These are phyloP conservation scores for Globomyces sp. DNA, from an alignment of 371 early-diverging fungal species.

Conservation along the genomic window DNA sequence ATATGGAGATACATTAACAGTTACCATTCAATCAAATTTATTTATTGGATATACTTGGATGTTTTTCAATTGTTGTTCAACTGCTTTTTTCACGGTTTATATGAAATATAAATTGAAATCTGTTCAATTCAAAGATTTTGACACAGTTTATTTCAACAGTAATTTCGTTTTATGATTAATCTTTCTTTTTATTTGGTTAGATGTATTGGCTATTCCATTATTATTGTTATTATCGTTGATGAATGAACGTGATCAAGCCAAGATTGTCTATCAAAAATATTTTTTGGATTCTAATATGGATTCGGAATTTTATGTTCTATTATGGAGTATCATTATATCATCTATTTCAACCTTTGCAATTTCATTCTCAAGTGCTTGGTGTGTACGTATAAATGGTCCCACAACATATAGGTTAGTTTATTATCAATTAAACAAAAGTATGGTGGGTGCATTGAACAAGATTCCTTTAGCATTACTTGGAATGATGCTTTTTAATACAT, in stretches of 20 bases:
- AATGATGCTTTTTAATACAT: slow-evolving; percentile 92
- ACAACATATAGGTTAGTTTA: slow-evolving; percentile 72
- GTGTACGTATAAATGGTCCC: slow-evolving; percentile 89
- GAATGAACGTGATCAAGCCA: slow-evolving; percentile 68
- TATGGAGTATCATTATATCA: slow-evolving; percentile 75
- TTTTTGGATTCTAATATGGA: slow-evolving; percentile 24
- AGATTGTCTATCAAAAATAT: slow-evolving; percentile 32
- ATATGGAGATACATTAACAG: slow-evolving; percentile 40
- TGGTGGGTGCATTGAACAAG: slow-evolving; percentile 99
- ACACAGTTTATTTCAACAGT: slow-evolving; percentile 95
- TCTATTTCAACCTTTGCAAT: slow-evolving; percentile 89
- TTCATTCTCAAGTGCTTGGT: slow-evolving; percentile 92
- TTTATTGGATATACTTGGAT: slow-evolving; percentile 80
- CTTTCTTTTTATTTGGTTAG: neutral
- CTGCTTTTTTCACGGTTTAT: slow-evolving; percentile 86
- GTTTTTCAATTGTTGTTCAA: slow-evolving; percentile 84
- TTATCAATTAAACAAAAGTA: slow-evolving; percentile 46
- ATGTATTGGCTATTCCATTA: slow-evolving; percentile 76
- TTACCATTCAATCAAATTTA: slow-evolving; percentile 25
- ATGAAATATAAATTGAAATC: slow-evolving; percentile 84
- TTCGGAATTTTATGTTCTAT: slow-evolving; percentile 45
- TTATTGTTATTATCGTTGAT: slow-evolving; percentile 73
- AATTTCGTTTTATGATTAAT: neutral
- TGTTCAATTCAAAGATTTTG: slow-evolving; percentile 88
- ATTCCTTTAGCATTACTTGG: slow-evolving; percentile 94